phyloP scores from a whole-genome alignment of 495 filamentous ascomycete species.

The Lasiosphaeria miniovina region DNA sequence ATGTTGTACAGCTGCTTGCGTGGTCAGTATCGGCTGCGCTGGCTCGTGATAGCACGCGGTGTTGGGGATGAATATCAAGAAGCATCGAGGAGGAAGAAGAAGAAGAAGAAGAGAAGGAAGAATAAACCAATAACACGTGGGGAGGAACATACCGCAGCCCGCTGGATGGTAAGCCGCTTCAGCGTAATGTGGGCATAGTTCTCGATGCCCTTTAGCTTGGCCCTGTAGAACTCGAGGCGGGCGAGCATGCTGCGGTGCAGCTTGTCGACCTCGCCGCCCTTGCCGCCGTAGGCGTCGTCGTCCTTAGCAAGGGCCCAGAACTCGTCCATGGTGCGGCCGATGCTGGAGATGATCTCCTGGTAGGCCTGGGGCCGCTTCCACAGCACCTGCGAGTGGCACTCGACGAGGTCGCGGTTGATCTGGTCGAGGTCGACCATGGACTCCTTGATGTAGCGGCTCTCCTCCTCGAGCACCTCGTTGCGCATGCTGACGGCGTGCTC shows the following conservation, averaged over 20 bases:
- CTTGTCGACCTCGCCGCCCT: slow-evolving; percentile 27
- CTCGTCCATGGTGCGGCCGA: slow-evolving; percentile 40
- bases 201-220: slow-evolving; percentile 54
- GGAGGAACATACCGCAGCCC: slow-evolving; percentile 46
- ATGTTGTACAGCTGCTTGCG: slow-evolving; percentile 50
- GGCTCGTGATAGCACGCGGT: not conserved
- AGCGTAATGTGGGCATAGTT: slow-evolving; percentile 55
- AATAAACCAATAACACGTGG: not conserved
- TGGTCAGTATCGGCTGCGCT: slow-evolving; percentile 2
- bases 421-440: slow-evolving; percentile 51
- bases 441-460: slow-evolving; percentile 43
- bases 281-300: slow-evolving; percentile 20
- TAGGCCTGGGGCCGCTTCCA: slow-evolving; percentile 60
- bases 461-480: slow-evolving; percentile 48
- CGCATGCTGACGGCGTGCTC: slow-evolving; percentile 58
- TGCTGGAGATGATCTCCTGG: slow-evolving; percentile 46
- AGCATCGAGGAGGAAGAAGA: not conserved
- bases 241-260: slow-evolving; percentile 44
- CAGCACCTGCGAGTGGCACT: slow-evolving; percentile 55
- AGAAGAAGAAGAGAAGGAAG: not conserved
- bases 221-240: slow-evolving; percentile 52
- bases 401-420: slow-evolving; percentile 55
- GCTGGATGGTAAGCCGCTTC: slow-evolving; percentile 50
- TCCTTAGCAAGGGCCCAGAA: slow-evolving; percentile 32
- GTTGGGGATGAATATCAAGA: too few species aligned